Conservation (phyloP, 2,329 filamentous ascomycete genomes). For the Scytalidium sp. region DNA sequence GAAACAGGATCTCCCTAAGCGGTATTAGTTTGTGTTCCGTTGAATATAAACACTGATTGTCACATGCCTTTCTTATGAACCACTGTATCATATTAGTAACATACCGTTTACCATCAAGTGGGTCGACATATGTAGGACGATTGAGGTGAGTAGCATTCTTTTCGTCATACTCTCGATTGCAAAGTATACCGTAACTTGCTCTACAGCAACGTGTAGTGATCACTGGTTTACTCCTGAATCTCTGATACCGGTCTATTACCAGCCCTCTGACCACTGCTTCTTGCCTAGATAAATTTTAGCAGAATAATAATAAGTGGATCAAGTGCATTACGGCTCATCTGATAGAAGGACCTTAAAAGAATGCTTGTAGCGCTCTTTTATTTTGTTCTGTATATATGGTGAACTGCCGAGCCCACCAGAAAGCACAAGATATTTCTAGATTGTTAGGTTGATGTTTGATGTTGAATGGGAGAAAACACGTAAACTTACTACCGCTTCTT, state of each 20-base stretch:
- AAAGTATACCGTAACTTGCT: slow-evolving; percentile 11
- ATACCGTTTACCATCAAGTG: slow-evolving; percentile 13
- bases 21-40: too few species aligned
- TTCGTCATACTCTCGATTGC: slow-evolving; percentile 9
- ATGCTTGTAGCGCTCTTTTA: slow-evolving; percentile 26
- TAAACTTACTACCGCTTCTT: slow-evolving; percentile 10
- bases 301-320: slow-evolving; percentile 8
- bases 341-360: too few species aligned
- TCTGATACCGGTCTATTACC: slow-evolving; percentile 14
- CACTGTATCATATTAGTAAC: slow-evolving; percentile 10
- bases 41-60: too few species aligned
- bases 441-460: not conserved
- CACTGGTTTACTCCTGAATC: slow-evolving; percentile 9
- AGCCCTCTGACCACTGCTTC: slow-evolving; percentile 17
- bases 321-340: not conserved
- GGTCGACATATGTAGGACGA: not conserved
- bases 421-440: slow-evolving; percentile 34
- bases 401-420: slow-evolving; percentile 40
- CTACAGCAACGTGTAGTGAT: slow-evolving; percentile 11
- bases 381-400: slow-evolving; percentile 34
- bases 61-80: not conserved
- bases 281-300: slow-evolving; percentile 11
- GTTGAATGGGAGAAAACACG: not conserved
- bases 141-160: not conserved
- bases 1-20: too few species aligned